These are phyloP conservation scores for Xylariaceae sp. DNA, from an alignment of 2,329 filamentous ascomycete species.

Conservation along the genomic window DNA sequence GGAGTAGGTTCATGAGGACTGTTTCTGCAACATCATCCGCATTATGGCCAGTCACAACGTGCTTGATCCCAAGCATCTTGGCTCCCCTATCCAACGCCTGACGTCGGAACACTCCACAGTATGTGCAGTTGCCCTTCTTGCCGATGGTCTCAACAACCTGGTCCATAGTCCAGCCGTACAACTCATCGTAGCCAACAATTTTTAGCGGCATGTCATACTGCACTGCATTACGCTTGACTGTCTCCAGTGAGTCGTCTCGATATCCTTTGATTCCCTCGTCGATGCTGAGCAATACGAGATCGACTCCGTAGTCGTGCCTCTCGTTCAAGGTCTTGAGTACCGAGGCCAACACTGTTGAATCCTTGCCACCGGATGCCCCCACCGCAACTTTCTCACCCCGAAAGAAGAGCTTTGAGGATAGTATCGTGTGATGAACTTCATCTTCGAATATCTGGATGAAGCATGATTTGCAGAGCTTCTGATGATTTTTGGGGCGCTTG, in stretches of 20 bases:
- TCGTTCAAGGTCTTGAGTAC: conserved; percentile 94
- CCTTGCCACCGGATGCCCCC: conserved; percentile 93
- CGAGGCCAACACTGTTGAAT: conserved; percentile 91
- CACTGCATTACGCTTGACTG: conserved; percentile 86
- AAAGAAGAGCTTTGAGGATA: conserved; percentile 72
- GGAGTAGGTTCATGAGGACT: conserved; percentile 91
- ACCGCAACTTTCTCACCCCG: conserved; percentile 87
- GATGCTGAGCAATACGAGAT: conserved; percentile 83
- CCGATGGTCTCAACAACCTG: conserved; percentile 94
- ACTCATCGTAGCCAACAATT: conserved; percentile 86
- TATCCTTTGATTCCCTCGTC: conserved; percentile 98
- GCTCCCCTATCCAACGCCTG: conserved; percentile 93
- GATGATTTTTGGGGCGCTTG: conserved; percentile 88
- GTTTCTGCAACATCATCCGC: conserved; percentile 97
- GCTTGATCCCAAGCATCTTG: conserved; percentile 78
- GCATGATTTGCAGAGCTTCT: conserved; percentile 86
- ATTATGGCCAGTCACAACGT: conserved; percentile 97
- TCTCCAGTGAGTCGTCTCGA: conserved; percentile 91
- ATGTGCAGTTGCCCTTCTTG: conserved; percentile 98
- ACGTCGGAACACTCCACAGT: conserved; percentile 92
- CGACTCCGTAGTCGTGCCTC: conserved; percentile 77
- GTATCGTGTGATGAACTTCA: conserved; percentile 92
- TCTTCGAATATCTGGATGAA: conserved; percentile 86
- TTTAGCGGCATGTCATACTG: conserved; percentile 91
- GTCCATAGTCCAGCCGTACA: conserved; percentile 99